Base-by-base conservation (phyloP, 345 rosid species). In the Eucalyptus grandis region DNA sequence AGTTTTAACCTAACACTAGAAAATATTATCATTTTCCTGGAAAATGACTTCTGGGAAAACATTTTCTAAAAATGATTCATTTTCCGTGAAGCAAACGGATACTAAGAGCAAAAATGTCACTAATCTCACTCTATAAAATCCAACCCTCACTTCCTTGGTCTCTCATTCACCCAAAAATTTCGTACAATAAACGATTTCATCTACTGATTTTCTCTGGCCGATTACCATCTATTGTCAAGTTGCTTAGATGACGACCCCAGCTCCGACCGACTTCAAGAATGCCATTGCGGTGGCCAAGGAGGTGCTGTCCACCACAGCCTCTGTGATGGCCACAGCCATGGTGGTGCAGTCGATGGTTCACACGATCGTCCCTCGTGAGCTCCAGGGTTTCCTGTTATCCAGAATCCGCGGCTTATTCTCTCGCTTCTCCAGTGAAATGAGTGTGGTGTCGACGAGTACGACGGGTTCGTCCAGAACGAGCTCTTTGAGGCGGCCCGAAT, bases 281-380 rank as follows among this genome's bases (percentile, higher is more conserved):
- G 1, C 54, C 54, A 16, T 67, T 12, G 90, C 92, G 80, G 90
- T 92, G 31, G 95, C 91, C 58, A 94, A 92, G 90, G 91, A 90
- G 11, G 90, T 94, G 51, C 82, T 95, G 46, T 92, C 97, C 49
- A 88, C 96, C 0, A 93, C 93, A 0, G 95, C 96, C 58, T 95
- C 97, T 3, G 92, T 92, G 44, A 94, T 95, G 4, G 95, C 93
- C 56, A 91, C 96, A 19, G 91, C 91, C 19, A 90, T 95, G 96
- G 89, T 93, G 19, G 92, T 92, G 85, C 94, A 93, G 22, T 93
- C 97, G 3, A 44, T 95, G 22, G 91, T 91, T 87, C 87, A 90
- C 46, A 94, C 93, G 21, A 87, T 93, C 53, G 40, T 95, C 58
- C 97, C 97, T 65, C 72, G 47, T 12, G 93, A 93, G 49, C n/a